Conservation (phyloP, 352 stramenopile species). For the Pilasporangium apinafurcum region DNA sequence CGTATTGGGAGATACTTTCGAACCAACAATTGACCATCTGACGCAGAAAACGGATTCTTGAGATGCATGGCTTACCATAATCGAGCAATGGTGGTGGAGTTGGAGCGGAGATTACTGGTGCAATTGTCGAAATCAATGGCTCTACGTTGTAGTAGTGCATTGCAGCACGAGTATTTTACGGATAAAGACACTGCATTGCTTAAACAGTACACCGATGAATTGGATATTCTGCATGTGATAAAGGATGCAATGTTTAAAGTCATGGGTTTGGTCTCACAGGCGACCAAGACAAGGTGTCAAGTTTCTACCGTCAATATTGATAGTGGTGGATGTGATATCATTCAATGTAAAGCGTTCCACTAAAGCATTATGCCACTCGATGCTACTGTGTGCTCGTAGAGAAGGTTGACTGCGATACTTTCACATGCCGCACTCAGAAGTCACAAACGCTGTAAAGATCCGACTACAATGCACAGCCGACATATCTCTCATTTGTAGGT, state of each 20-base stretch:
- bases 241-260: too few species aligned
- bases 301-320: too few species aligned
- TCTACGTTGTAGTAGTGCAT: too few species aligned
- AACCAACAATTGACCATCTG: constrained; percentile 6
- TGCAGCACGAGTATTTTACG: too few species aligned
- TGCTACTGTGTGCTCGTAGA: constrained; percentile 5
- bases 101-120: too few species aligned
- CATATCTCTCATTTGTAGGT: constrained; percentile 7
- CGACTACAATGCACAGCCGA: neutral
- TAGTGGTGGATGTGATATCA: constrained; percentile 8
- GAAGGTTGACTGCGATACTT: constrained; percentile 1
- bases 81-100: too few species aligned
- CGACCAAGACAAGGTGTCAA: too few species aligned
- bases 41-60: constrained; percentile 7
- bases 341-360: constrained; percentile 3
- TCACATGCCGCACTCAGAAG: neutral
- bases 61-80: constrained; percentile 10
- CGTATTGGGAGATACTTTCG: too few species aligned
- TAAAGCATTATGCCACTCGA: constrained; percentile 8
- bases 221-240: constrained; percentile 1
- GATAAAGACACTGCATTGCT: too few species aligned
- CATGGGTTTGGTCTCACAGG: too few species aligned
- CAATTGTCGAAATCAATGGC: too few species aligned
- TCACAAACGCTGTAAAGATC: constrained; percentile 9
- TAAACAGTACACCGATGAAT: constrained; percentile 1